A percentile compares a stretch with the other conserved stretches of the same genome.
These are phyloP conservation scores for Pythium pyrilobum DNA, from an alignment of 352 stramenopile species.

Conservation along the genomic window DNA sequence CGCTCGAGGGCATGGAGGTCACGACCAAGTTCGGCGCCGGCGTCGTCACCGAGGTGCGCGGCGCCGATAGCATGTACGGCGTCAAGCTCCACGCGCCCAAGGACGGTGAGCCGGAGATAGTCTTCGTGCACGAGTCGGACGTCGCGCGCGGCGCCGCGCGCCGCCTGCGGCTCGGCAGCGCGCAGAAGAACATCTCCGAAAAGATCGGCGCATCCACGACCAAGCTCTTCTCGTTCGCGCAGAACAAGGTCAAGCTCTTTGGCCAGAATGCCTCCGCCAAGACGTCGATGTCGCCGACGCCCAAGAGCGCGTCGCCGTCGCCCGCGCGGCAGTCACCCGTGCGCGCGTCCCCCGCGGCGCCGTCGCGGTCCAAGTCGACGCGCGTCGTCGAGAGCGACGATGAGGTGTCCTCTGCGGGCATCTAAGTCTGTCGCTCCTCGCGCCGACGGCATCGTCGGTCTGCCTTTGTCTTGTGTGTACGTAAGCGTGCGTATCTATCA, in stretches of 20 bases:
- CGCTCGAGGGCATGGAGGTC: slow-evolving; percentile 66
- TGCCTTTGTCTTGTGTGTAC: not conserved
- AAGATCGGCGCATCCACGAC: slow-evolving; percentile 29
- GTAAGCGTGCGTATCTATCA: slow-evolving; percentile 14
- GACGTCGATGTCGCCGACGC: not conserved
- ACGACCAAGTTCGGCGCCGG: slow-evolving; percentile 65
- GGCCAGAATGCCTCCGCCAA: not conserved
- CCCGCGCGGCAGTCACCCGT: not conserved
- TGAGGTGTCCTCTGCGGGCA: slow-evolving; percentile 16
- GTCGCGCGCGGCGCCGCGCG: slow-evolving; percentile 25
- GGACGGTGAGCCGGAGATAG: slow-evolving; percentile 41
- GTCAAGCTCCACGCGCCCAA: slow-evolving; percentile 46
- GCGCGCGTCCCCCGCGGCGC: not conserved
- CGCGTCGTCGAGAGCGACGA: slow-evolving; percentile 15
- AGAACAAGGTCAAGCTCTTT: slow-evolving; percentile 20
- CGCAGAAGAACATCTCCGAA: slow-evolving; percentile 37
- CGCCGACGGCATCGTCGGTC: no score
- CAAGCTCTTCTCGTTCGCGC: slow-evolving; percentile 20
- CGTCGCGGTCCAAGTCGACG: slow-evolving; percentile 12
- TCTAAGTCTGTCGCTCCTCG: no score
- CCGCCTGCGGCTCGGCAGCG: slow-evolving; percentile 39
- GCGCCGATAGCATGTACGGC: slow-evolving; percentile 71
- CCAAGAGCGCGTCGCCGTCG: not conserved
- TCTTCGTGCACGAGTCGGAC: slow-evolving; percentile 75
- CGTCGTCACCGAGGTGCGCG: slow-evolving; percentile 54